Conservation (phyloP, 106 monocot species). For the Allium fistulosum region DNA sequence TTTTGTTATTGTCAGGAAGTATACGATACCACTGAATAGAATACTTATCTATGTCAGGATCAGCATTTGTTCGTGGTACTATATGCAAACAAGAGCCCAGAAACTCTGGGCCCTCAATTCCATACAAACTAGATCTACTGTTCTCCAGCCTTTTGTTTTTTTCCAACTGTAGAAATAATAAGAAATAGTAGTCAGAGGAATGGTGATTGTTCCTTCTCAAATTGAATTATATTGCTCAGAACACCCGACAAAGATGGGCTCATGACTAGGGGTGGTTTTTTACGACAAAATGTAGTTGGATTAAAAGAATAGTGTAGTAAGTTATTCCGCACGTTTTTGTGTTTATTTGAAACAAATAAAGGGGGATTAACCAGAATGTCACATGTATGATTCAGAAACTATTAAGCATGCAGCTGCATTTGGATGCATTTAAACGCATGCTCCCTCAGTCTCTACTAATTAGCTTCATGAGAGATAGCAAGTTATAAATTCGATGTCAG, state of each 20-base stretch:
- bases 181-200: neutral
- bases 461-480: neutral
- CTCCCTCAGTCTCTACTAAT: too few relatives aligned
- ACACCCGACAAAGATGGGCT: too few relatives aligned
- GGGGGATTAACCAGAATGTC: too few relatives aligned
- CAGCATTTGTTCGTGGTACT: slow-evolving; percentile 19
- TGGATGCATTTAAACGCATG: too few relatives aligned
- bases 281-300: too few relatives aligned
- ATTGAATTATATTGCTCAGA: too few relatives aligned
- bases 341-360: too few relatives aligned
- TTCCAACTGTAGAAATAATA: slow-evolving; percentile 38
- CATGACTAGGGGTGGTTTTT: too few relatives aligned
- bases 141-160: slow-evolving; percentile 44
- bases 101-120: slow-evolving; percentile 61
- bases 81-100: slow-evolving; percentile 63
- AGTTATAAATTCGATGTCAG: neutral
- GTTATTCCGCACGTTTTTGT: too few relatives aligned
- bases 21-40: slow-evolving; percentile 78
- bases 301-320: too few relatives aligned
- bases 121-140: slow-evolving; percentile 29
- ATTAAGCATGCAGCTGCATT: too few relatives aligned
- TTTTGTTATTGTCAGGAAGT: slow-evolving; percentile 44
- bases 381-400: too few relatives aligned
- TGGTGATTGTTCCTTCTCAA: neutral
- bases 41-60: slow-evolving; percentile 38